Evolutionary conservation across 148 eudicot genomes (phyloP).

Genomic region (Chenopodium berlandieri): DNA sequence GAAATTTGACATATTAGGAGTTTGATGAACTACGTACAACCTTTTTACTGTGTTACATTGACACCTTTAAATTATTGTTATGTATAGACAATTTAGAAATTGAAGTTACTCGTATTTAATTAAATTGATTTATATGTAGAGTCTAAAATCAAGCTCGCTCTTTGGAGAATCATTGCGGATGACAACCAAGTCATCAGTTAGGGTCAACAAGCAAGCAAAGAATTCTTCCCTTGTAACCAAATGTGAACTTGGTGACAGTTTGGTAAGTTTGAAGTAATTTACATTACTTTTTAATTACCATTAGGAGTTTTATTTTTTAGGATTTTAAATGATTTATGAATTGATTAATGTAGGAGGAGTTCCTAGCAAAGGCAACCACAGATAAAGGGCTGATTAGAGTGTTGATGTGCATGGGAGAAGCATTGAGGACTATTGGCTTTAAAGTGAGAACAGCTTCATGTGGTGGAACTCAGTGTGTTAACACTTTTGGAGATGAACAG

Average conservation of each 20-base stretch:
- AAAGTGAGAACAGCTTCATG: conserved; percentile 99
- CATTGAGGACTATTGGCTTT: conserved; percentile 81
- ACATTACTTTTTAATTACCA: no score
- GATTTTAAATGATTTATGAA: not conserved
- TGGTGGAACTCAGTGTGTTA: conserved; percentile 96
- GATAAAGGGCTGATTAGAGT: conserved; percentile 84
- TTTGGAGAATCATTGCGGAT: conserved; percentile 67
- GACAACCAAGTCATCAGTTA: conserved; percentile 57
- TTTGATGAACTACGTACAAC: not conserved
- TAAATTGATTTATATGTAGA: conserved; percentile 32
- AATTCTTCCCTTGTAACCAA: conserved; percentile 53
- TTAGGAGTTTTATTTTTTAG: no score
- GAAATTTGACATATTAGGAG: no score
- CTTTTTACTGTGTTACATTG: not conserved
- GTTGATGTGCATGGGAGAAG: conserved; percentile 95
- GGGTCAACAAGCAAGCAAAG: conserved; percentile 43
- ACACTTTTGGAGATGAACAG: conserved; percentile 95
- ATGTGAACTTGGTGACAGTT: conserved; percentile 88
- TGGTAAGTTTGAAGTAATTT: conserved; percentile 47
- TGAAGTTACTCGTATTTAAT: not conserved
- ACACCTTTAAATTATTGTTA: no score
- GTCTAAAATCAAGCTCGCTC: conserved; percentile 74
- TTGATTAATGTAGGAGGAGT: conserved; percentile 66
- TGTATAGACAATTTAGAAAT: not conserved
- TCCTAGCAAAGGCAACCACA: conserved; percentile 72